Evolutionary conservation across 2,329 filamentous ascomycete species (phyloP).

Genomic region (Exophiala sideris): DNA sequence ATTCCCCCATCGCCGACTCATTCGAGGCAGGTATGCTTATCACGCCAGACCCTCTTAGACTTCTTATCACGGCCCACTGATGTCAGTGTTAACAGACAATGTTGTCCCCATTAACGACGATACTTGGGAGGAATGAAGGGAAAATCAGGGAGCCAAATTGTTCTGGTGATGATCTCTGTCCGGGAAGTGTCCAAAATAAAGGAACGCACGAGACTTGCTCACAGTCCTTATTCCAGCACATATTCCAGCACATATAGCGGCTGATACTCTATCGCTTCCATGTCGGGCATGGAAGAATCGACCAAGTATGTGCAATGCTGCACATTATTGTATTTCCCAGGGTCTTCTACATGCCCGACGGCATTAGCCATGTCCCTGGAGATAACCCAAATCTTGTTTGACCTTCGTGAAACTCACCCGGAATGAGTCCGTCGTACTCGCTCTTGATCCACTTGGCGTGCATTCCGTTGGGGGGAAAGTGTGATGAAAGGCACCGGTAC

Average conservation of each 20-base stretch:
- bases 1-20: not conserved
- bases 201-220: slow-evolving; percentile 68
- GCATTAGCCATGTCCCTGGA: slow-evolving; percentile 78
- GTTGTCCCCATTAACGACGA: slow-evolving; percentile 77
- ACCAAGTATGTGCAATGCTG: slow-evolving; percentile 77
- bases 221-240: too few relatives aligned
- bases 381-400: slow-evolving; percentile 67
- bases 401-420: slow-evolving; percentile 82
- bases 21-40: not conserved
- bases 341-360: slow-evolving; percentile 80
- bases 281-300: slow-evolving; percentile 73
- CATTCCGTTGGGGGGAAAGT: slow-evolving; percentile 79
- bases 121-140: slow-evolving; percentile 65
- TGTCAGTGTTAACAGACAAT: slow-evolving; percentile 65
- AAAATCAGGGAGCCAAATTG: slow-evolving; percentile 76
- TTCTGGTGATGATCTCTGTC: slow-evolving; percentile 70
- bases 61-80: slow-evolving; percentile 20
- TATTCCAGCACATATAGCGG: slow-evolving; percentile 82
- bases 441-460: slow-evolving; percentile 86
- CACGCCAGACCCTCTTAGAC: not conserved
- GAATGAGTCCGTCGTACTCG: slow-evolving; percentile 82
- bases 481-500: slow-evolving; percentile 95
- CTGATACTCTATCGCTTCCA: slow-evolving; percentile 62
- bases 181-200: slow-evolving; percentile 76
- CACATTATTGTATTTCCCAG: slow-evolving; percentile 76